Base-by-base conservation (phyloP, 768 basidiomycete species). In the Trametes elegans region DNA sequence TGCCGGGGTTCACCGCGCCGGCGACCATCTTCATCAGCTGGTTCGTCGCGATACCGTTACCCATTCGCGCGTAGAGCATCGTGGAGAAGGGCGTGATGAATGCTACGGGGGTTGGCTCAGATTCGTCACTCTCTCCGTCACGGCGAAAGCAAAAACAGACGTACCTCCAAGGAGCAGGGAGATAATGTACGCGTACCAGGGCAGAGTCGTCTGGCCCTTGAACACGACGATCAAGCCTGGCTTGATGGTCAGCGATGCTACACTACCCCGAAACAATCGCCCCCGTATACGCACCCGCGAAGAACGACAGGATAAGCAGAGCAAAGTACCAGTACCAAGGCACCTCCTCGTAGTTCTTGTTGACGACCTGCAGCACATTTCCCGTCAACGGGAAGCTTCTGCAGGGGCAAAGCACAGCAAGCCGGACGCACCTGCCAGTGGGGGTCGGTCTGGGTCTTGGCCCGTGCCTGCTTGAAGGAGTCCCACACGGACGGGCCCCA, bases 21-120 rank as follows among this genome's bases (percentile, higher is more conserved):
- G 79, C 82, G 16, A 83, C 76, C 82, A 85, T 84, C 68, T 83
- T 82, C 78, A 84, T 82, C 52, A 85, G 63, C 62, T 82, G 79
- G 58, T 78, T 80, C 5, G 83, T 85, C 3, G 77, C 77, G 40
- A 86, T 71, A 16, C 82, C 83, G 58, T 75, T 82, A 19, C 84
- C 84, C 74, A 83, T 75, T n/a, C 82, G 76, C 13, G 79, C 82
- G 60, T 62, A 80, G 0, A 85, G 71, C 5, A 82, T 59, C 0
- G 77, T 82, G 1, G 81, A 83, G 66, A 84, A 83, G 0, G 82
- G 82, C 68, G 80, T 53, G 8, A 70, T 49, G 46, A 68, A 62
- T 4, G 50, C 58, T 62, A 23, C 8, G 18, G 5, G 16, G n/a
- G n/a, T n/a, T n/a, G 24, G 3, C 13, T 1, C 10, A 11, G 23